Conservation (phyloP, 768 basidiomycete genomes). For the Thelephora aurantiotincta region DNA sequence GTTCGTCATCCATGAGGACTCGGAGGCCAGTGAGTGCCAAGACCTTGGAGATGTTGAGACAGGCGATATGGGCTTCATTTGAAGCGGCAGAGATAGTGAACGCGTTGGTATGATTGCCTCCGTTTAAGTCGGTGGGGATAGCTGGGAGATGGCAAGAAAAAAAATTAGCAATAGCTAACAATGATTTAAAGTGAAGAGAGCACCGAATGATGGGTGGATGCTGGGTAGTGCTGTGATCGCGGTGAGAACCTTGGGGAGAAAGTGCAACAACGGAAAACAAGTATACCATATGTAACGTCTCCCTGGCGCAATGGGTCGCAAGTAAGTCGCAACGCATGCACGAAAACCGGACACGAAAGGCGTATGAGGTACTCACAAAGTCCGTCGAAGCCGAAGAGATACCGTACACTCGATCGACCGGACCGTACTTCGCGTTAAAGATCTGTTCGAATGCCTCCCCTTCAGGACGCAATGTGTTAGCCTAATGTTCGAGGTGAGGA, state of each 20-base stretch:
- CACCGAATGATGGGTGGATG: slow-evolving; percentile 63
- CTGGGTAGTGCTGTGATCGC: slow-evolving; percentile 35
- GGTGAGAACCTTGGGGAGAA: background rate
- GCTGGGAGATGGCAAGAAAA: slow-evolving; percentile 28
- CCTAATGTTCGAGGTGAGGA: background rate
- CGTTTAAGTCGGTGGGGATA: slow-evolving; percentile 57
- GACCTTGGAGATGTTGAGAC: slow-evolving; percentile 53
- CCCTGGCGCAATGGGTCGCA: slow-evolving; percentile 26
- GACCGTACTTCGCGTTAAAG: slow-evolving; percentile 44
- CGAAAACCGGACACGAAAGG: background rate
- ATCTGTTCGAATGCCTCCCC: slow-evolving; percentile 53
- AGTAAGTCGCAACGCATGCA: background rate
- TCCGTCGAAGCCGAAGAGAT: slow-evolving; percentile 67
- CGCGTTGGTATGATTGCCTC: slow-evolving; percentile 65
- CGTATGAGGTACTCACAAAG: slow-evolving; percentile 38
- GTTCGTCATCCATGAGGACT: slow-evolving; percentile 52
- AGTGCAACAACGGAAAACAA: background rate
- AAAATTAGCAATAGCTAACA: slow-evolving; percentile 1
- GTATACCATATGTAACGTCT: slow-evolving; percentile 59
- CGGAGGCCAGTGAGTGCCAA: slow-evolving; percentile 59
- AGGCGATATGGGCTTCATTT: slow-evolving; percentile 46
- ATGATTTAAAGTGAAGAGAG: background rate
- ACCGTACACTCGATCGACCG: slow-evolving; percentile 51
- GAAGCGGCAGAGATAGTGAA: slow-evolving; percentile 56
- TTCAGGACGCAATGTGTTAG: slow-evolving; percentile 13